Conservation (phyloP, 129 eudicot species). For the Flaveria linearis region DNA sequence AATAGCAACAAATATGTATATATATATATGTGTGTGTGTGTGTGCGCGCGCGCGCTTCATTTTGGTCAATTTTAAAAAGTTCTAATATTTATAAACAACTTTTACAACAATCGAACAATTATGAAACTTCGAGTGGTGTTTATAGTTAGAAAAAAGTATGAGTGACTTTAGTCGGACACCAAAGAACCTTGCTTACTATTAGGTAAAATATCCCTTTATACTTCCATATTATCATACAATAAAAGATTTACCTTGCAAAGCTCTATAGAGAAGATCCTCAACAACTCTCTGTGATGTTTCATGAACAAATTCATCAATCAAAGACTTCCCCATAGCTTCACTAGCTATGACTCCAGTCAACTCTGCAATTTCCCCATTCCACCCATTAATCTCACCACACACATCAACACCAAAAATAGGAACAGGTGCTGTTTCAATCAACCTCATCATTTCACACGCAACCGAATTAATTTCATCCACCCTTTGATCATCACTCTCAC, state of each 20-base stretch:
- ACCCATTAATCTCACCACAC: constrained; percentile 60
- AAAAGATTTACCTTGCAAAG: constrained; percentile 50
- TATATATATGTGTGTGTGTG: no score
- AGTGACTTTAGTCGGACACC: no score
- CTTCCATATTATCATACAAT: background rate
- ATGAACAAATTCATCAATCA: constrained; percentile 51
- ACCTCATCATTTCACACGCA: constrained; percentile 65
- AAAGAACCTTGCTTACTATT: no score
- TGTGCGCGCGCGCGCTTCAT: no score
- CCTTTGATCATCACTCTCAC: constrained; percentile 30
- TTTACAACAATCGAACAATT: no score
- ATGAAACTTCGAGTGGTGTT: no score
- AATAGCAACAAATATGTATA: no score
- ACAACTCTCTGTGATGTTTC: constrained; percentile 49
- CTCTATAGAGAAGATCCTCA: constrained; percentile 48
- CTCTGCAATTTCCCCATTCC: constrained; percentile 68
- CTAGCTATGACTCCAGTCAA: constrained; percentile 55
- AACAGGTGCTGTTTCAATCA: constrained; percentile 68
- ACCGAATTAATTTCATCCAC: constrained; percentile 50
- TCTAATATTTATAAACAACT: no score
- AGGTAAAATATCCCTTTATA: no score
- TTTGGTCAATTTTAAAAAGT: no score
- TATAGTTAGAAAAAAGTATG: no score
- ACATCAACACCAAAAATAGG: constrained; percentile 75
- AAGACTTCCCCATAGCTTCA: constrained; percentile 69